Evolutionary conservation across 306 rosid species (phyloP).

Genomic region (Purshia tridentata): DNA sequence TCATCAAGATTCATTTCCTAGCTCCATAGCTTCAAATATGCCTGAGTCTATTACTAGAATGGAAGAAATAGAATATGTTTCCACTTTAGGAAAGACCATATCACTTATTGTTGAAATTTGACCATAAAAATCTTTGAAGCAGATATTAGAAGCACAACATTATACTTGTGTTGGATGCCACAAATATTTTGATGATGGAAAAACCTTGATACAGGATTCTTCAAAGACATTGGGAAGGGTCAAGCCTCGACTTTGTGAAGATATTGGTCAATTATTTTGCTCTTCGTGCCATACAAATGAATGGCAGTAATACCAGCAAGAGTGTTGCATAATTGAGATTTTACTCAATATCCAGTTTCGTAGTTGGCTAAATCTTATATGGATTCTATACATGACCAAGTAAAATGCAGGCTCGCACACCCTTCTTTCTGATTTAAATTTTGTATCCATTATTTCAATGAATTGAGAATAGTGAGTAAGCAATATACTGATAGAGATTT

Average conservation of each 20-base stretch:
- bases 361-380: conserved; percentile 90
- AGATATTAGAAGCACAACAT: conserved; percentile 88
- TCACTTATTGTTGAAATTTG: conserved; percentile 87
- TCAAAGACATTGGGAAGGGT: conserved; percentile 95
- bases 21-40: conserved; percentile 45
- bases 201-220: conserved; percentile 65
- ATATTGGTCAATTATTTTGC: conserved; percentile 87
- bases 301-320: conserved; percentile 91
- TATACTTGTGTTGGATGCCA: conserved; percentile 91
- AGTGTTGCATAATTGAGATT: conserved; percentile 95
- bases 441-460: no score
- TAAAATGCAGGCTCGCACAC: conserved; percentile 34
- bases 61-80: conserved; percentile 34
- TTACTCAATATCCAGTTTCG: conserved; percentile 70
- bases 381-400: conserved; percentile 96
- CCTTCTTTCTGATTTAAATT: conserved; percentile 10
- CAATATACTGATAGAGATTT: background rate
- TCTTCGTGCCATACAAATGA: conserved; percentile 92
- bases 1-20: conserved; percentile 66
- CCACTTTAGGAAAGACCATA: conserved; percentile 79
- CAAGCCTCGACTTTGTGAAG: conserved; percentile 90
- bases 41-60: conserved; percentile 38
- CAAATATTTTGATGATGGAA: conserved; percentile 83
- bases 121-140: conserved; percentile 68
- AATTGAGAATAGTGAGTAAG: no score